A percentile compares a stretch with the other conserved stretches of the same genome.
These are phyloP conservation scores for Pseudocercospora musae DNA, from an alignment of 2,329 filamentous ascomycete genomes.

Conservation along the genomic window DNA sequence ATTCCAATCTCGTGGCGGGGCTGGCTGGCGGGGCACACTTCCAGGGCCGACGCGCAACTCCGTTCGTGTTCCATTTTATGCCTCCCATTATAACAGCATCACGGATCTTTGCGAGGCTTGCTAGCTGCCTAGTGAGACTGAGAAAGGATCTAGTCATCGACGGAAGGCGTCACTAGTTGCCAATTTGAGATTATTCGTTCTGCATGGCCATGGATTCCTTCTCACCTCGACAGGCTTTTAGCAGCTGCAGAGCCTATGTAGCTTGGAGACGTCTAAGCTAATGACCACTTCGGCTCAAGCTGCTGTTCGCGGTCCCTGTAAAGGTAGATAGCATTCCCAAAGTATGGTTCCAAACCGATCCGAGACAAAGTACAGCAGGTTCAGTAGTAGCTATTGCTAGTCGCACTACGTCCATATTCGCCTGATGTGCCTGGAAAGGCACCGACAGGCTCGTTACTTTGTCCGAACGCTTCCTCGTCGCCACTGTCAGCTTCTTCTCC, in stretches of 20 bases:
- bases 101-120: not conserved
- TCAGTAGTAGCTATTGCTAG: constrained; percentile 32
- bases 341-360: too few relatives aligned
- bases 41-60: not conserved
- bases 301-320: too few relatives aligned
- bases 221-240: not conserved
- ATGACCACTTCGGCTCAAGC: too few relatives aligned
- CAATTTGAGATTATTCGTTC: not conserved
- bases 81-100: not conserved
- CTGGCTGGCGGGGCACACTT: not conserved
- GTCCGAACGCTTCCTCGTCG: constrained; percentile 33
- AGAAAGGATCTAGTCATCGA: not conserved
- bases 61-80: not conserved
- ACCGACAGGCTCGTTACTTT: constrained; percentile 40
- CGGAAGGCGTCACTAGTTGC: not conserved
- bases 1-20: not conserved
- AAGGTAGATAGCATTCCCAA: too few relatives aligned
- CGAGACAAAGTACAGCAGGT: too few relatives aligned
- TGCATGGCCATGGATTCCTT: not conserved
- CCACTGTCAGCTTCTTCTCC: constrained; percentile 48
- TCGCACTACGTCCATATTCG: constrained; percentile 30
- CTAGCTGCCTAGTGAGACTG: not conserved
- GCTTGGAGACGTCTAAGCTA: too few relatives aligned
- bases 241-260: too few relatives aligned
- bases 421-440: constrained; percentile 50